Base-by-base conservation (phyloP, 345 rosid species). In the Eutrema japonicum region DNA sequence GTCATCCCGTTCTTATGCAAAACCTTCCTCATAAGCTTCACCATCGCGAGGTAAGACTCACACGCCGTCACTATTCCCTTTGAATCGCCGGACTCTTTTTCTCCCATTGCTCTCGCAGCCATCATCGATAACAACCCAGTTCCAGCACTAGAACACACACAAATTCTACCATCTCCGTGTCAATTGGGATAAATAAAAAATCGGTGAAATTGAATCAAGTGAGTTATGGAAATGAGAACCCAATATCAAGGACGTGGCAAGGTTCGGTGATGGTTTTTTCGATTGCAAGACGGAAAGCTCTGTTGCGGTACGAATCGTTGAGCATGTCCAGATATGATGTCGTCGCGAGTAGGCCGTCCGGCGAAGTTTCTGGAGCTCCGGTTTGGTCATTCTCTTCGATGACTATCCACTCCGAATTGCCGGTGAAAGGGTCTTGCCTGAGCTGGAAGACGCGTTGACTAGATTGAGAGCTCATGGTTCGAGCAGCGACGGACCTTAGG, bases 31-130 rank as follows among this genome's bases (percentile, higher is more conserved):
- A 88, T 89, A 80, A 92, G 73, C 76, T 95, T 95, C 59, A 85
- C 89, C 99, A 95, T 88, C 4, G 97, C 97, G 73, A 95, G 96
- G 66, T 95, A 92, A 22, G 97, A 92, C 73, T 95, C 99, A 29
- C 89, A 92, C 3, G 99, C 92, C 46, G 96, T 92, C 36, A 91
- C 96, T 56, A 4, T 71, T 42, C 87, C 88, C 29, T 76, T 66
- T 9, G 70, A 33, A 27, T 49, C 66, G 36, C 18, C 48, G 5
- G 45, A 43, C 10, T 30, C 65, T 69, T 65, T 38, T 14, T 74
- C 29, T 7, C 79, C 84, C 45, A 74, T 58, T 0, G 92, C 93
- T 61, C 87, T 80, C 1, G 90, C 96, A 67, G 92, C 89, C 98
- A 91, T 94, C 98, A 91, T 91, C 10, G 98, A 94, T 12, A 94